Conservation (phyloP, 805 yeast genomes). For the Starmerella davenportii region DNA sequence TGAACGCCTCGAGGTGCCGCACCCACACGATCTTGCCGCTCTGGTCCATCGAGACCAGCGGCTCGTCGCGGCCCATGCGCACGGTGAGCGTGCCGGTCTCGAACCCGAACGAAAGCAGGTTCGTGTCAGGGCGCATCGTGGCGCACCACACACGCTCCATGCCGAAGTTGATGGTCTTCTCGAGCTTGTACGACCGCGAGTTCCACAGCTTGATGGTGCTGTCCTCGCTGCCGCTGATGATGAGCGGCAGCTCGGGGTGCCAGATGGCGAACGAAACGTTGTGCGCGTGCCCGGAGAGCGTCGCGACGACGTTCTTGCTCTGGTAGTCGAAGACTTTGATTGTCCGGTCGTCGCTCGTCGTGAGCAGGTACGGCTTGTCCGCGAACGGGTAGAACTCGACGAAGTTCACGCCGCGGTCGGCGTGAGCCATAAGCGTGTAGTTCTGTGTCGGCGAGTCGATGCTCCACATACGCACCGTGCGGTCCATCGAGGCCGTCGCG, state of each 20-base stretch:
- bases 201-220: slow-evolving; percentile 91
- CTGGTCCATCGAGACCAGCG: slow-evolving; percentile 81
- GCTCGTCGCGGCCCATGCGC: slow-evolving; percentile 85
- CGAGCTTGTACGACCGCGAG: slow-evolving; percentile 80
- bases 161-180: slow-evolving; percentile 76
- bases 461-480: slow-evolving; percentile 94
- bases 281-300: slow-evolving; percentile 80
- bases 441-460: slow-evolving; percentile 75
- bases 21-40: slow-evolving; percentile 85
- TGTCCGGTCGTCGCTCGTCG: slow-evolving; percentile 79
- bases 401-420: slow-evolving; percentile 81
- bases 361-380: slow-evolving; percentile 88
- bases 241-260: slow-evolving; percentile 93
- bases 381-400: slow-evolving; percentile 95
- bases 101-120: slow-evolving; percentile 76
- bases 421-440: slow-evolving; percentile 81
- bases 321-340: slow-evolving; percentile 93
- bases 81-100: slow-evolving; percentile 86
- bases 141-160: slow-evolving; percentile 96
- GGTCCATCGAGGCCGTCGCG: slow-evolving; percentile 92
- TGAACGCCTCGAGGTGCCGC: slow-evolving; percentile 74
- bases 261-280: slow-evolving; percentile 93
- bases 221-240: slow-evolving; percentile 93
- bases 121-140: slow-evolving; percentile 52
- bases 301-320: slow-evolving; percentile 87